Evolutionary conservation across 1,139 yeast genomes (phyloP).

Genomic region (Diutina mesorugosa): DNA sequence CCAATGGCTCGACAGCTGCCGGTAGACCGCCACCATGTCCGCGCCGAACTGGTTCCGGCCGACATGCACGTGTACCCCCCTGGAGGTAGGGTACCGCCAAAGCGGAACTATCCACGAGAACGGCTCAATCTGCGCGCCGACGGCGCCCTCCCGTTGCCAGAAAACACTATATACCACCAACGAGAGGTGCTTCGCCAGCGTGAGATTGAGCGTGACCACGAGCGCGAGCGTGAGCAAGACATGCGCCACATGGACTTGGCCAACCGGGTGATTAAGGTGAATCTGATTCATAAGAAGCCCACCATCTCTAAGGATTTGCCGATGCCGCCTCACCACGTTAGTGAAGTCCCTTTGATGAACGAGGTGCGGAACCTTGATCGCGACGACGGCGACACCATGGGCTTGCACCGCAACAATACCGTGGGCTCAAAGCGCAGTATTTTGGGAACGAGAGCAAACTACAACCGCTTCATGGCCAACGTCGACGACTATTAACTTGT

Average conservation of each 20-base stretch:
- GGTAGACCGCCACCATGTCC: neutral
- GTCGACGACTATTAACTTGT: constrained; percentile 7
- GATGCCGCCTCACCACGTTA: constrained; percentile 5
- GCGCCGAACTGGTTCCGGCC: neutral
- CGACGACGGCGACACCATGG: neutral
- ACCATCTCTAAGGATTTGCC: neutral
- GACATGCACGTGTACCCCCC: neutral
- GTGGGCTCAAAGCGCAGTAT: constrained; percentile 22
- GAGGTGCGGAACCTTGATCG: constrained; percentile 16
- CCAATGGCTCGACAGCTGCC: neutral
- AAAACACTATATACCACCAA: neutral
- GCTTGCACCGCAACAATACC: constrained; percentile 1
- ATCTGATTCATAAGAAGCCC: neutral
- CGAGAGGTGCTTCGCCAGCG: neutral
- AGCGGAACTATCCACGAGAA: neutral
- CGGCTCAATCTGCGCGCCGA: neutral
- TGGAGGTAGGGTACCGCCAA: neutral
- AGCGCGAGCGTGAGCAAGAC: neutral
- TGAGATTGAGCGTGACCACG: neutral
- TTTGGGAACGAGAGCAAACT: constrained; percentile 28
- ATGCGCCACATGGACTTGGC: neutral
- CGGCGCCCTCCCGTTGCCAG: constrained; percentile 1
- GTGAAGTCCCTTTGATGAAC: constrained; percentile 27
- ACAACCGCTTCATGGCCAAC: constrained; percentile 24
- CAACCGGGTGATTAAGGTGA: neutral